Conservation (phyloP, 129 eudicot genomes). For the Tagetes patula region DNA sequence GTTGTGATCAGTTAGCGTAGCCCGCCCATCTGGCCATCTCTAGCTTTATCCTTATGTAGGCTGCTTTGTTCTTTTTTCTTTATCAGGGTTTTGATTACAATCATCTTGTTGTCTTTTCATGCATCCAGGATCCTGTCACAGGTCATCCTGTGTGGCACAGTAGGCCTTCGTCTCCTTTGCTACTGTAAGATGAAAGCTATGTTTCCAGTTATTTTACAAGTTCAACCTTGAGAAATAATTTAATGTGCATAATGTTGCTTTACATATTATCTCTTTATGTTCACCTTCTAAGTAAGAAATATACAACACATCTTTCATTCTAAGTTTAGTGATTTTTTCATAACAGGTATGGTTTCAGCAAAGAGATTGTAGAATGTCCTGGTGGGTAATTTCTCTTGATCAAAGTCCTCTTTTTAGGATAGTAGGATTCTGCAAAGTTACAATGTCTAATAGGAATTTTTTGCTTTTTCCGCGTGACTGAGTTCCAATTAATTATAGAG, state of each 20-base stretch:
- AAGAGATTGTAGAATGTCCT: slow-evolving; percentile 95
- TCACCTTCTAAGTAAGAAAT: slow-evolving; percentile 5
- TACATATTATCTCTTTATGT: slow-evolving; percentile 3
- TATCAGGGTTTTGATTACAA: not conserved
- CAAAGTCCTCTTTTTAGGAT: slow-evolving; percentile 17
- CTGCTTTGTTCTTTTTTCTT: not conserved
- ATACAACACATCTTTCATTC: not conserved
- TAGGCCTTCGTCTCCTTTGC: slow-evolving; percentile 73
- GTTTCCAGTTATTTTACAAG: slow-evolving; percentile 8
- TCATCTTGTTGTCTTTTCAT: slow-evolving; percentile 20
- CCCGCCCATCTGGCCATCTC: not conserved
- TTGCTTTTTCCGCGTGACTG: slow-evolving; percentile 12
- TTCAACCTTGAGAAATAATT: slow-evolving; percentile 2
- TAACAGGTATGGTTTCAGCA: slow-evolving; percentile 88
- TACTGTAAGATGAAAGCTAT: slow-evolving; percentile 64
- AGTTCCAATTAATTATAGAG: slow-evolving; percentile 8
- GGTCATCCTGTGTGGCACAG: slow-evolving; percentile 77
- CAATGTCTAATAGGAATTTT: slow-evolving; percentile 9
- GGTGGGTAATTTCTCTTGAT: slow-evolving; percentile 43
- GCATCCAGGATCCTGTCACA: slow-evolving; percentile 86
- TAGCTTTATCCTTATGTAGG: slow-evolving; percentile 15
- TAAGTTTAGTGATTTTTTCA: slow-evolving; percentile 28
- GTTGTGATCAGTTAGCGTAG: not conserved
- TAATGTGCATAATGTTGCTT: slow-evolving; percentile 8
- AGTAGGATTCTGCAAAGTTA: slow-evolving; percentile 6